Percentiles rank a stretch among this genome's conserved stretches.
Evolutionary conservation across 768 basidiomycete genomes (phyloP).

Genomic region (Pleurotus eryngii): DNA sequence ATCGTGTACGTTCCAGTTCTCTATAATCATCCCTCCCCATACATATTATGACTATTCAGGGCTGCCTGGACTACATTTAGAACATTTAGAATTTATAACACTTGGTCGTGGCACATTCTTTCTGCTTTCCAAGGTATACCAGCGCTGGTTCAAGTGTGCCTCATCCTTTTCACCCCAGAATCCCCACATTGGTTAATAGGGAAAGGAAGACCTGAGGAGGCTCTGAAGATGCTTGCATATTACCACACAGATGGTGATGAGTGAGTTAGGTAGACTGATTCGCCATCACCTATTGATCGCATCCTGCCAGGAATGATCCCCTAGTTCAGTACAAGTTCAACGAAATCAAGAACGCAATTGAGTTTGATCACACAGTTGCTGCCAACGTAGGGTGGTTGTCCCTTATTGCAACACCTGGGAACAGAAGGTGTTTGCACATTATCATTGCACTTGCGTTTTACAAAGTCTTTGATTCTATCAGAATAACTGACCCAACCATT

Average conservation of each 20-base stretch:
- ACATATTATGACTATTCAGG: conserved; percentile 19
- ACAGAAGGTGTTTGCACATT: conserved; percentile 51
- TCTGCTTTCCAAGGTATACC: conserved; percentile 32
- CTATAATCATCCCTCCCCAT: neutral
- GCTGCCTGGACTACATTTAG: conserved; percentile 71
- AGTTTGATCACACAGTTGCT: conserved; percentile 36
- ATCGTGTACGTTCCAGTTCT: conserved; percentile 46
- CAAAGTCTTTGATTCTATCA: conserved; percentile 14
- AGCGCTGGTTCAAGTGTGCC: conserved; percentile 28
- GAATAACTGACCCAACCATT: neutral
- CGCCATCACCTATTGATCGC: neutral
- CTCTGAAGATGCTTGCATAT: conserved; percentile 46
- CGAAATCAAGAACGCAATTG: conserved; percentile 53
- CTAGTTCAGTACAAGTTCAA: conserved; percentile 52
- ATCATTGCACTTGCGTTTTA: conserved; percentile 57
- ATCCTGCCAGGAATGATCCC: conserved; percentile 39
- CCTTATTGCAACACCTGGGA: conserved; percentile 47
- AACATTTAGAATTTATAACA: conserved; percentile 42
- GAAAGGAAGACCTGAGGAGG: conserved; percentile 40
- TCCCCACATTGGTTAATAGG: conserved; percentile 25
- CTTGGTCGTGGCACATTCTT: conserved; percentile 40
- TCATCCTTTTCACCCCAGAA: conserved; percentile 40
- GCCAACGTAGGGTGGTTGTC: conserved; percentile 40
- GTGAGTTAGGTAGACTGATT: conserved; percentile 13
- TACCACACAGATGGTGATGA: conserved; percentile 54